Conservation (phyloP, 352 stramenopile genomes). For the Phytophthora megakarya region DNA sequence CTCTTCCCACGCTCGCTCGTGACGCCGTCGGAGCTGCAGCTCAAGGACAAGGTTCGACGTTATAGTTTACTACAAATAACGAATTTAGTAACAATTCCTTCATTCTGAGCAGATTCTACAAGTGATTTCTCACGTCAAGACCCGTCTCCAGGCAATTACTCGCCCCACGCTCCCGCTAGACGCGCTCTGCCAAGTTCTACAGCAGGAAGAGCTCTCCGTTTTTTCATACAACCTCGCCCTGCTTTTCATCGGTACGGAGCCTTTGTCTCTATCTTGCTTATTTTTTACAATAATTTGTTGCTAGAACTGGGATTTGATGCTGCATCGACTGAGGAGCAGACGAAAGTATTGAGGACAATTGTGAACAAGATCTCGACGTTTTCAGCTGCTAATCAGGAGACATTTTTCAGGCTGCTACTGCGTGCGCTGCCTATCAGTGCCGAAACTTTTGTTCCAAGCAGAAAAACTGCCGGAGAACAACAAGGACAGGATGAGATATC, state of each 20-base stretch:
- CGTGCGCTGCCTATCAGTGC: constrained; percentile 47
- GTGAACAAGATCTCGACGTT: constrained; percentile 37
- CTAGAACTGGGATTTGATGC: constrained; percentile 72
- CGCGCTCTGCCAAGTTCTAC: constrained; percentile 51
- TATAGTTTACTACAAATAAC: not conserved
- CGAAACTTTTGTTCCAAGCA: constrained; percentile 22
- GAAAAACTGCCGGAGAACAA: not conserved
- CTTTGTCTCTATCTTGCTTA: not conserved
- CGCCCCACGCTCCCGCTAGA: constrained; percentile 53
- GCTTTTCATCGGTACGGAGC: constrained; percentile 68
- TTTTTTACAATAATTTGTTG: not conserved
- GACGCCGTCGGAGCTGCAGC: constrained; percentile 44
- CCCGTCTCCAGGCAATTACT: constrained; percentile 62
- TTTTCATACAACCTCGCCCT: constrained; percentile 75
- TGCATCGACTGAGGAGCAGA: constrained; percentile 49
- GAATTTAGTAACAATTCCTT: not conserved
- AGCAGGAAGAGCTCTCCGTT: constrained; percentile 42
- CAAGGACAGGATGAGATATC: not conserved
- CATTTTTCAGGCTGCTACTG: constrained; percentile 67
- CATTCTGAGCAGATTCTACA: constrained; percentile 57
- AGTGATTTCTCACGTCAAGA: constrained; percentile 77
- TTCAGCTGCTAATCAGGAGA: constrained; percentile 56
- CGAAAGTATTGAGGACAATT: constrained; percentile 41
- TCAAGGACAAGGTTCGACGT: constrained; percentile 69
- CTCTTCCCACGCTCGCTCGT: constrained; percentile 56